Percentiles rank a stretch among this genome's conserved stretches.
phyloP scores from a whole-genome alignment of 2,329 filamentous ascomycete genomes.

The Raffaelea arxii region DNA sequence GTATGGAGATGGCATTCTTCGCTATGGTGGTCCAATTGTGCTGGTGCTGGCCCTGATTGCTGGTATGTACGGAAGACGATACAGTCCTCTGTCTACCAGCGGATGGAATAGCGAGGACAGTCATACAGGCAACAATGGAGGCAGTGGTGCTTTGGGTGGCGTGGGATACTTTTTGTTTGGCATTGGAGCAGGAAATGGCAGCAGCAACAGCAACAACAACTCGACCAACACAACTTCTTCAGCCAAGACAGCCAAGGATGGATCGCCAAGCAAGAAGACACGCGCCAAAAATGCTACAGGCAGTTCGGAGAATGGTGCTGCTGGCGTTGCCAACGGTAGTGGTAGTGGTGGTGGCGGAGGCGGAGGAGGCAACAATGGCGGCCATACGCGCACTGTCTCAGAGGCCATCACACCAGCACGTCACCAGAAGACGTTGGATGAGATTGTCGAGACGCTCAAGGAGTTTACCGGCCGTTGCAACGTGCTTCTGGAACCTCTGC shows the following conservation, averaged over 20 bases:
- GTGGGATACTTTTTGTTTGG: slow-evolving; percentile 52
- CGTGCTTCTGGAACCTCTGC: slow-evolving; percentile 77
- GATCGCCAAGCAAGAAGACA: slow-evolving; percentile 15
- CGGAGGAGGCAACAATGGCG: slow-evolving; percentile 14
- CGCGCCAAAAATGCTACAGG: slow-evolving; percentile 18
- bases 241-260: slow-evolving; percentile 13
- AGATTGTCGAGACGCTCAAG: slow-evolving; percentile 90
- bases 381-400: slow-evolving; percentile 28
- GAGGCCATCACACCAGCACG: slow-evolving; percentile 54
- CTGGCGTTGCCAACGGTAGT: slow-evolving; percentile 1
- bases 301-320: background rate
- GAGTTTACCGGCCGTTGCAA: slow-evolving; percentile 88
- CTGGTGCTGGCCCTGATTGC: slow-evolving; percentile 70
- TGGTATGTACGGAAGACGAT: slow-evolving; percentile 86
- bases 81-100: slow-evolving; percentile 82
- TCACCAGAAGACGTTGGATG: slow-evolving; percentile 89
- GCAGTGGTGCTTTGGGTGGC: slow-evolving; percentile 9
- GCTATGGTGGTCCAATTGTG: slow-evolving; percentile 73
- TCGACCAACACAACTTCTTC: slow-evolving; percentile 30
- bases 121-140: slow-evolving; percentile 15
- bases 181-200: slow-evolving; percentile 61
- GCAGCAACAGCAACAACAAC: no score
- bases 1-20: slow-evolving; percentile 77
- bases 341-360: slow-evolving; percentile 5
- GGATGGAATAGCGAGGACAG: slow-evolving; percentile 51